Conservation (phyloP, 345 rosid genomes). For the Gossypium arboreum region DNA sequence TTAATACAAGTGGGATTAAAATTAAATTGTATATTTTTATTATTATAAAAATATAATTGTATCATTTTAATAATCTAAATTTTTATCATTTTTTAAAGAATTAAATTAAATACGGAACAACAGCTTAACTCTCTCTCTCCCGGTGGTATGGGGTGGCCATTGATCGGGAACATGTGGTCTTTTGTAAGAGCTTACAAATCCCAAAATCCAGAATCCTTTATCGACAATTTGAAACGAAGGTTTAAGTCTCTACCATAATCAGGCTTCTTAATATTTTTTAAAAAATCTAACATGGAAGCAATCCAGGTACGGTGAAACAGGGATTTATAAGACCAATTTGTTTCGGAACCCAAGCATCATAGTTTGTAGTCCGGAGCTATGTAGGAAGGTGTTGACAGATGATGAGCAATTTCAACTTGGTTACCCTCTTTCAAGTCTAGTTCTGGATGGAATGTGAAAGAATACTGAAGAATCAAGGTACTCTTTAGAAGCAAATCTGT, state of each 20-base stretch:
- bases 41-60: too few species aligned
- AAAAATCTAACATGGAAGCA: neutral
- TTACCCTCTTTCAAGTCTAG: neutral
- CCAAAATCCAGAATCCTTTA: slow-evolving; percentile 40
- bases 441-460: neutral
- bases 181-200: slow-evolving; percentile 43
- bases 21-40: too few species aligned
- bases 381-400: slow-evolving; percentile 21
- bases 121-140: slow-evolving; percentile 32
- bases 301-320: neutral
- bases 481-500: too few species aligned
- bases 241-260: neutral
- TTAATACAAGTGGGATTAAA: accelerated
- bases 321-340: neutral
- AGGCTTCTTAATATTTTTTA: neutral
- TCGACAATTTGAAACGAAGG: slow-evolving; percentile 15
- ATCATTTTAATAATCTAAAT: too few species aligned
- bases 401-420: slow-evolving; percentile 24
- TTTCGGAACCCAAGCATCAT: slow-evolving; percentile 24
- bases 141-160: slow-evolving; percentile 47
- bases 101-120: neutral
- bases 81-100: too few species aligned
- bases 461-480: too few species aligned
- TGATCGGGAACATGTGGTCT: slow-evolving; percentile 41
- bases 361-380: slow-evolving; percentile 23